Conservation (phyloP, 345 rosid genomes). For the Microthlaspi erraticum region DNA sequence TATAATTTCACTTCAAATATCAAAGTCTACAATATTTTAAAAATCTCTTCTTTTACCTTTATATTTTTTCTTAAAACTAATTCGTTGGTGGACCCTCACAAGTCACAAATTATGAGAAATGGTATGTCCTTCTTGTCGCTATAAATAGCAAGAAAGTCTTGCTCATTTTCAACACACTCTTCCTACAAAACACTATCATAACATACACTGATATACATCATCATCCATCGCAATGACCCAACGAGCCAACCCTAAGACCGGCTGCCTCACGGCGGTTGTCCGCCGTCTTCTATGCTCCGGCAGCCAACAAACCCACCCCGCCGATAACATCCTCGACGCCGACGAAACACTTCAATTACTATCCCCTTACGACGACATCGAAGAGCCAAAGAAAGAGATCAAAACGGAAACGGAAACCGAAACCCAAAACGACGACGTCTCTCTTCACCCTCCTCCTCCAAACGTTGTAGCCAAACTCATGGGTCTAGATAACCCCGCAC, state of each 20-base stretch:
- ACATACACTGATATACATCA: too few species aligned
- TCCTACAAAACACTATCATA: conserved; percentile 24
- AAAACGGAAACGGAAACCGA: conserved; percentile 19
- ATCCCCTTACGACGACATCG: conserved; percentile 33
- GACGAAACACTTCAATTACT: conserved; percentile 38
- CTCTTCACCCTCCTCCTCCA: conserved; percentile 39
- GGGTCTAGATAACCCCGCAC: conserved; percentile 73
- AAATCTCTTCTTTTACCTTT: neutral
- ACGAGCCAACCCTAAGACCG: conserved; percentile 49
- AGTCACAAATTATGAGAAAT: conserved; percentile 9
- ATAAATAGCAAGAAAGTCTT: conserved; percentile 17
- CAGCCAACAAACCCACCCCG: conserved; percentile 75
- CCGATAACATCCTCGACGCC: conserved; percentile 47
- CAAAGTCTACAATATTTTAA: neutral
- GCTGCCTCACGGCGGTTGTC: conserved; percentile 65
- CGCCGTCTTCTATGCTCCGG: conserved; percentile 71
- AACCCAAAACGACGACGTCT: conserved; percentile 39
- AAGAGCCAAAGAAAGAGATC: conserved; percentile 37
- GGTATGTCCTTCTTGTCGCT: conserved; percentile 6
- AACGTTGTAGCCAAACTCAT: conserved; percentile 86
- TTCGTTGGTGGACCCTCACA: conserved; percentile 20
- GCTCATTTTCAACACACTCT: conserved; percentile 19
- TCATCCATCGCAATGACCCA: conserved; percentile 44
- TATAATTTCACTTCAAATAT: neutral
- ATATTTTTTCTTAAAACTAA: neutral